Evolutionary conservation across 257 asterid species (phyloP).

Genomic region (Primulina eburnea): DNA sequence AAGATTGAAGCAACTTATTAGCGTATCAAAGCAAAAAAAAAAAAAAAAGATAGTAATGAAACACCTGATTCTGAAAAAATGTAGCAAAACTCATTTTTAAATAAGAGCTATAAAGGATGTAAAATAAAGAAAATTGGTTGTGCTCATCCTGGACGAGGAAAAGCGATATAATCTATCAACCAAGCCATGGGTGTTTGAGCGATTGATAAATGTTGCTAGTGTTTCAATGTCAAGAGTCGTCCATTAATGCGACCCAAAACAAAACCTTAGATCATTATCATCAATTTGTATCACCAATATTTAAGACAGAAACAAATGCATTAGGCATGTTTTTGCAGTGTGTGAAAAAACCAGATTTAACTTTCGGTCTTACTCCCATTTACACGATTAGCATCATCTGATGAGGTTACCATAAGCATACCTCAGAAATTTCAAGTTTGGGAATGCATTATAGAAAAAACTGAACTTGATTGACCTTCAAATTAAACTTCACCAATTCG

Average conservation of each 20-base stretch:
- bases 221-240: background rate
- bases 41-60: slow-evolving; percentile 13
- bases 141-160: background rate
- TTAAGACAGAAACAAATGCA: slow-evolving; percentile 1
- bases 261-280: background rate
- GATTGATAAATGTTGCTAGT: background rate
- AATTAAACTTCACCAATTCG: background rate
- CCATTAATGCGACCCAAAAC: background rate
- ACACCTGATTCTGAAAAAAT: background rate
- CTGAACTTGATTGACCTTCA: background rate
- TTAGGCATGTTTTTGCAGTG: background rate
- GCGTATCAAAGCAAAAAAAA: slow-evolving; percentile 10
- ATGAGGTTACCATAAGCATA: no score
- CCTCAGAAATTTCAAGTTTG: background rate
- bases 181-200: background rate
- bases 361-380: background rate
- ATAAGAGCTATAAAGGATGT: background rate
- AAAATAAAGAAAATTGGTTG: background rate
- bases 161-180: slow-evolving; percentile 2
- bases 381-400: background rate
- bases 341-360: background rate
- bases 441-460: background rate
- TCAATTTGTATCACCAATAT: background rate
- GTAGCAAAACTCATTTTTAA: slow-evolving; percentile 10
- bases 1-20: slow-evolving; percentile 18